A percentile compares a stretch with the other conserved stretches of the same genome.
phyloP scores from a whole-genome alignment of 192 early-diverging fungal genomes.

The Coemansia erecta region DNA sequence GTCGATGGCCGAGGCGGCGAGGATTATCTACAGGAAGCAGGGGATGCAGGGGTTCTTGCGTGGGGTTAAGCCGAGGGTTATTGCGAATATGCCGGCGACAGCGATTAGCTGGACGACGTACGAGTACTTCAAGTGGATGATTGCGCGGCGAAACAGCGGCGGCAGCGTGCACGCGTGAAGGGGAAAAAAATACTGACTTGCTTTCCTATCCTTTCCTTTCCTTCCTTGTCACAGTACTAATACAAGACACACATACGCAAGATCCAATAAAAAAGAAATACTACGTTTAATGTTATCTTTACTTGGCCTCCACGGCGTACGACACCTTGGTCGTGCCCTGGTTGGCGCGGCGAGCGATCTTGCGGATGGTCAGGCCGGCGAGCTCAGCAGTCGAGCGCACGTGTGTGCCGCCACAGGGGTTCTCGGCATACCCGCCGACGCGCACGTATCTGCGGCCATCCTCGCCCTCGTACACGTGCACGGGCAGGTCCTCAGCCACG shows the following conservation, averaged over 20 bases:
- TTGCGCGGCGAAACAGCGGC: constrained; percentile 44
- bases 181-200: neutral
- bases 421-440: constrained; percentile 15
- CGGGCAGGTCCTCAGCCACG: neutral
- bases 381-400: constrained; percentile 17
- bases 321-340: constrained; percentile 26
- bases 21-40: constrained; percentile 73
- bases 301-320: constrained; percentile 7
- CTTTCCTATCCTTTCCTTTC: neutral
- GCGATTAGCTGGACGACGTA: constrained; percentile 95
- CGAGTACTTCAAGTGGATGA: constrained; percentile 79
- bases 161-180: too few relatives aligned
- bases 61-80: constrained; percentile 76
- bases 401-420: constrained; percentile 30
- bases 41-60: constrained; percentile 77
- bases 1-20: constrained; percentile 68
- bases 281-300: neutral
- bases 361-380: constrained; percentile 13
- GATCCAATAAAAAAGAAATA: too few relatives aligned
- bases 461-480: neutral
- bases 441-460: constrained; percentile 1
- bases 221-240: too few relatives aligned
- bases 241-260: too few relatives aligned
- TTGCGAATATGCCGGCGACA: constrained; percentile 90
- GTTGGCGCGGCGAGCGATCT: constrained; percentile 18